Evolutionary conservation across 768 basidiomycete species (phyloP).

Genomic region (Serendipita sp.): DNA sequence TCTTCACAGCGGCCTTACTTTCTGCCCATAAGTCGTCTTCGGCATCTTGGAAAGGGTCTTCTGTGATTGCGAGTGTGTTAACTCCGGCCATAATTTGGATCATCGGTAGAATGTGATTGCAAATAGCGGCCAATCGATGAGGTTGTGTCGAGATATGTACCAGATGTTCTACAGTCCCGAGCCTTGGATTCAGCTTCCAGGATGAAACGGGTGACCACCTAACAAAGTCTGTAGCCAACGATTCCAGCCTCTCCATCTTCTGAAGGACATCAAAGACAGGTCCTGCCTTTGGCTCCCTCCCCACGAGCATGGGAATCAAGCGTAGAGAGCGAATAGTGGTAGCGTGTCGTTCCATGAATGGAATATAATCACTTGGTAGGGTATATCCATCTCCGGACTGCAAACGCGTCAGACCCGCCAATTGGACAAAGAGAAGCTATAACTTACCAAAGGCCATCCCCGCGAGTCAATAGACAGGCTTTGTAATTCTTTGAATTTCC

Average conservation of each 20-base stretch:
- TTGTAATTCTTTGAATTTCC: neutral
- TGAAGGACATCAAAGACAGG: neutral
- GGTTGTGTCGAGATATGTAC: neutral
- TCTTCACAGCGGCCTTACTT: neutral
- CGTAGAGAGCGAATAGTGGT: neutral
- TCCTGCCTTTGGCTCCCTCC: neutral
- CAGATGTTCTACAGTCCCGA: neutral
- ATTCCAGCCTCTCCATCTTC: neutral
- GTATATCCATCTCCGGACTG: too few species aligned
- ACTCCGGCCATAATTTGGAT: neutral
- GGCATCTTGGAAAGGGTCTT: neutral
- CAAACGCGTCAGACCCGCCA: too few species aligned
- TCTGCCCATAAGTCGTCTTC: neutral
- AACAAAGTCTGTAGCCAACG: neutral
- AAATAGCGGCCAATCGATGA: too few species aligned
- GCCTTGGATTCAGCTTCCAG: neutral
- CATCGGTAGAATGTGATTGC: too few species aligned
- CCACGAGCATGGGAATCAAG: neutral
- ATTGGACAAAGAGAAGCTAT: too few species aligned
- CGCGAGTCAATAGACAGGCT: neutral
- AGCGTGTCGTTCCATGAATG: neutral
- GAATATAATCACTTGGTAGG: too few species aligned
- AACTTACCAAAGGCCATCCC: neutral
- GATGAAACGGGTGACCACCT: neutral
- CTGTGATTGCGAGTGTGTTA: neutral